These are phyloP conservation scores for Chlorella variabilis DNA, from an alignment of 163 green algal species.

Conservation along the genomic window DNA sequence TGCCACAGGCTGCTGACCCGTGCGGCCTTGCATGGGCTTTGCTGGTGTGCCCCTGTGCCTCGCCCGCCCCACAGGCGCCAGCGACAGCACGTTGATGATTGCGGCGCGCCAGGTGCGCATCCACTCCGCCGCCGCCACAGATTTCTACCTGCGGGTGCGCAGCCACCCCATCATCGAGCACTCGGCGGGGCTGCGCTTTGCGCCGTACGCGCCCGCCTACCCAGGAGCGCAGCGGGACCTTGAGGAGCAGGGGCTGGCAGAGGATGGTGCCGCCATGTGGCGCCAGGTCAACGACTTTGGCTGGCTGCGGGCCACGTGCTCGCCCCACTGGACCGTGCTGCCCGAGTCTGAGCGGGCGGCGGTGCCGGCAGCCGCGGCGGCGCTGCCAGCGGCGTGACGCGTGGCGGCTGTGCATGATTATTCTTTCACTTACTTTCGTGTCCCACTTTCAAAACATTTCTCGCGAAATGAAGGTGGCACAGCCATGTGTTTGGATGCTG, in stretches of 20 bases:
- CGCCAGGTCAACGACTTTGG: slow-evolving; percentile 86
- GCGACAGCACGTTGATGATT: slow-evolving; percentile 23
- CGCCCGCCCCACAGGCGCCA: not conserved
- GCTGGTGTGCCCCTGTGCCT: not conserved
- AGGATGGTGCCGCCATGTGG: slow-evolving; percentile 60
- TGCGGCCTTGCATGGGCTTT: no score
- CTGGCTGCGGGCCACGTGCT: slow-evolving; percentile 81
- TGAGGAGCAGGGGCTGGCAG: slow-evolving; percentile 46
- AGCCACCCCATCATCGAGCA: slow-evolving; percentile 90
- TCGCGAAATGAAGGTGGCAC: no score
- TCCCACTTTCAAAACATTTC: no score
- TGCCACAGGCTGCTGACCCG: not conserved
- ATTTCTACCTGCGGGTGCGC: slow-evolving; percentile 76
- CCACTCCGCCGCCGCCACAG: slow-evolving; percentile 57
- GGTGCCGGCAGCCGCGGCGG: not conserved
- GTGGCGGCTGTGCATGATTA: no score
- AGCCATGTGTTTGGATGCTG: no score
- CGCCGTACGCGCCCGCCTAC: slow-evolving; percentile 53
- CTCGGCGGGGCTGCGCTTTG: slow-evolving; percentile 66
- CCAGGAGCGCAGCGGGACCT: not conserved
- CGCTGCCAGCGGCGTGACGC: not conserved
- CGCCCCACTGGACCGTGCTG: slow-evolving; percentile 79
- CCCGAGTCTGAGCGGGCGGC: slow-evolving; percentile 44
- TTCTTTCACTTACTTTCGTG: no score
- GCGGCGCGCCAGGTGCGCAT: slow-evolving; percentile 63